phyloP scores from a whole-genome alignment of 345 rosid species.

The Trapa bicornis region DNA sequence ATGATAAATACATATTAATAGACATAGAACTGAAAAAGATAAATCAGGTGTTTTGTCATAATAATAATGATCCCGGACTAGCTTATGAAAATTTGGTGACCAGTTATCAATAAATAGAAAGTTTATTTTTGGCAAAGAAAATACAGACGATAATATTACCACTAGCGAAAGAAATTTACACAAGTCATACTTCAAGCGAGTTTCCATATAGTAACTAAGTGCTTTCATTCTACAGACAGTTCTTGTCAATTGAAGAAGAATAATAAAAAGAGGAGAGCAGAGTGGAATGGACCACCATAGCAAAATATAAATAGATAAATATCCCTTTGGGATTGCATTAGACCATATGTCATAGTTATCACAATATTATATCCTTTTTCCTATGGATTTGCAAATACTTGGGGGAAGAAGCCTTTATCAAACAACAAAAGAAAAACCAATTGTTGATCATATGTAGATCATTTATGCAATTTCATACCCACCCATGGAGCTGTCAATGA shows the following conservation, averaged over 20 bases:
- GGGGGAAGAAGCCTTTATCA: not conserved
- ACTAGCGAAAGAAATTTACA: no score
- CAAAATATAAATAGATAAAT: no score
- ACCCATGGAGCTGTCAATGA: not conserved
- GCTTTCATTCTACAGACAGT: not conserved
- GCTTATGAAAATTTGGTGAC: not conserved
- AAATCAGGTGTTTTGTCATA: not conserved
- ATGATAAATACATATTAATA: slow-evolving; percentile 5
- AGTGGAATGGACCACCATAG: not conserved
- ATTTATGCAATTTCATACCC: not conserved
- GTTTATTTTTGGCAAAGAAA: not conserved
- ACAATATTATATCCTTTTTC: not conserved
- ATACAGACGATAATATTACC: not conserved
- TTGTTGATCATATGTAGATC: not conserved
- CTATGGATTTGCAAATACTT: not conserved
- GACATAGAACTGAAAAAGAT: not conserved
- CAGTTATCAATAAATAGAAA: not conserved
- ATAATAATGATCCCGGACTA: not conserved
- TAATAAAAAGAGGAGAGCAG: not conserved
- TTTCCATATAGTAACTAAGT: not conserved
- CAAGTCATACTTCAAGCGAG: not conserved
- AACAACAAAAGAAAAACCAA: not conserved
- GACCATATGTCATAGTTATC: not conserved
- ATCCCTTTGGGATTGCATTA: not conserved
- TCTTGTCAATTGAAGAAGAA: not conserved